Percentiles rank a stretch among this genome's conserved stretches.
Conservation (phyloP, 2,329 filamentous ascomycete species). For the Volutella citrinella region DNA sequence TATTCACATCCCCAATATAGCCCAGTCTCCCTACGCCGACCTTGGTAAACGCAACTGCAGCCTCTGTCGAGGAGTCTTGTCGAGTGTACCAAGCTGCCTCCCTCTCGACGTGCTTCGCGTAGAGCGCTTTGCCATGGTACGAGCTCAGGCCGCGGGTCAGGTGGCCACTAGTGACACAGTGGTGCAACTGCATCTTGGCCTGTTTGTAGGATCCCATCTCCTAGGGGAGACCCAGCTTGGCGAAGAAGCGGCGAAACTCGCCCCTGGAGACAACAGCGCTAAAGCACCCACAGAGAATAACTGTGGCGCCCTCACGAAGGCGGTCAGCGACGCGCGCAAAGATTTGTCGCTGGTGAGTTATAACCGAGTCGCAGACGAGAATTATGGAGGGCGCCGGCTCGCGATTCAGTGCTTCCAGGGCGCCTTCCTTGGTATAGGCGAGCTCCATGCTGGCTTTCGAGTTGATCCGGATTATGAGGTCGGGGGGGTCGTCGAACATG, state of each 20-base stretch:
- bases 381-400: conserved; percentile 6
- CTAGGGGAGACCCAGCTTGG: conserved; percentile 11
- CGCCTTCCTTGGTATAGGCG: conserved; percentile 1
- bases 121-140: conserved; percentile 8
- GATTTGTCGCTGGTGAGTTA: conserved; percentile 3
- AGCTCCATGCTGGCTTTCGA: conserved; percentile 7
- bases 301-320: conserved; percentile 7
- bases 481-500: background rate
- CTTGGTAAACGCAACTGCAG: conserved; percentile 6
- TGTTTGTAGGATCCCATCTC: conserved; percentile 4
- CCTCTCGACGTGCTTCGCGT: background rate
- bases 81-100: conserved; percentile 7
- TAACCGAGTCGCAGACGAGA: conserved; percentile 4
- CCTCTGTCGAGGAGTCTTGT: background rate
- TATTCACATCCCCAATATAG: conserved; percentile 12
- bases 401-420: conserved; percentile 2
- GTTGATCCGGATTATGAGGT: background rate
- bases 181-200: conserved; percentile 1
- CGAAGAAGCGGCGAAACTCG: conserved; percentile 10
- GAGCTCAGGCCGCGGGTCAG: background rate
- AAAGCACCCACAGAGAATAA: conserved; percentile 6
- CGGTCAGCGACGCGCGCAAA: conserved; percentile 6
- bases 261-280: background rate
- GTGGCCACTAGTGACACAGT: background rate
- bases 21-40: conserved; percentile 8